Evolutionary conservation across 2,329 filamentous ascomycete species (phyloP), one percentile per base, ranked within the genome.

Genomic region (Botrytis squamosa): DNA sequence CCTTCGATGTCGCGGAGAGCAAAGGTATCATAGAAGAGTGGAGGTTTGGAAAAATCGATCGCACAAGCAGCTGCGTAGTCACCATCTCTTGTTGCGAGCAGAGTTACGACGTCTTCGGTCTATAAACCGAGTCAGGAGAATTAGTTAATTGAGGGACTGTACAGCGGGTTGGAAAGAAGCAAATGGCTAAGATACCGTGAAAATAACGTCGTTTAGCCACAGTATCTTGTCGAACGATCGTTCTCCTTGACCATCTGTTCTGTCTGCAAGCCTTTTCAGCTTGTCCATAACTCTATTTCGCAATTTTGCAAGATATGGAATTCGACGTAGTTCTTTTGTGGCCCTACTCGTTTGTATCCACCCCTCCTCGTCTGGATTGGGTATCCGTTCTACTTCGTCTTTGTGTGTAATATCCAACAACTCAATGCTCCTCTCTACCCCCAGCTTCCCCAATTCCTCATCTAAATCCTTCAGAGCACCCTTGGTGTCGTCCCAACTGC

Each of bases 401-500:
- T 89, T 90, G 5, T 85, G 83, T 9, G 88, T 82, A n/a, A 89
- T 89, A 8, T 71, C 9, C 29, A 40, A 38, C 9, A 91, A 79
- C 4, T 87, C 84, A 38, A 93, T 85, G 42, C 83, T 87, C 42
- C 86, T 85, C 59, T 83, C 81, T 7, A 92, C 86, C 1, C 86
- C 85, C 25, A 88, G 77, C 25, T 80, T 79, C 14, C 84, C 87
- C 22, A 93, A 83, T 72, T 86, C 82, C 3, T 74, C 76, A 71
- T 91, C 89, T 44, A 93, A 83, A 29, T 86, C 84, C 44, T 80
- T 82, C 75, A 93, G 82, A n/a, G 87, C 87, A 25, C 82, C 85
- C 80, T 92, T 92, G n/a, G 88, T 91, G 74, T 89, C 84, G 79
- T 93, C 92, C 83, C 87, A 90, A 80, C 89, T 91, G 9, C 91